Conservation (phyloP, 139 green algal genomes). For the Gonium pectorale region DNA sequence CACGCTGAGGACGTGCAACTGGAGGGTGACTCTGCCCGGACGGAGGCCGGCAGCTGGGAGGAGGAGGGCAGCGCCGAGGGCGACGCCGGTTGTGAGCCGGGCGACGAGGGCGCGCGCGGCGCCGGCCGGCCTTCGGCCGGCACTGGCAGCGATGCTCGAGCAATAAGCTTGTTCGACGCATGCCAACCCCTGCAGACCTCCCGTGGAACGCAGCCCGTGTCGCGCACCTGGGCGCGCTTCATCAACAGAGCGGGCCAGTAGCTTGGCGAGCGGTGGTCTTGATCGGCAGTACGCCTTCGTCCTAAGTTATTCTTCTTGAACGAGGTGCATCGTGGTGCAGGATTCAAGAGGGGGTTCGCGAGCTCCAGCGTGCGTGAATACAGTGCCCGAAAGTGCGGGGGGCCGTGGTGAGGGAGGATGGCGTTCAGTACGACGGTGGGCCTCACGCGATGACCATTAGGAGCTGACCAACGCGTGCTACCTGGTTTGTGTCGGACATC, state of each 20-base stretch:
- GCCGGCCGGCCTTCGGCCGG: neutral
- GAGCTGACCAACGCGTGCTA: too few relatives aligned
- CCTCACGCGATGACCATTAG: too few relatives aligned
- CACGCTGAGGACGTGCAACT: neutral
- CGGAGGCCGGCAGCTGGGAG: slow-evolving; percentile 11
- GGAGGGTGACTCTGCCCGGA: neutral
- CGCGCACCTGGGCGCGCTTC: slow-evolving; percentile 25
- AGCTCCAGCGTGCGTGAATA: neutral
- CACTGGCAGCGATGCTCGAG: neutral
- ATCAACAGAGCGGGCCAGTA: too few relatives aligned
- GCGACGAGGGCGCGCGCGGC: neutral
- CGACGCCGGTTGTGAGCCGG: neutral
- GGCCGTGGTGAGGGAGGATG: neutral
- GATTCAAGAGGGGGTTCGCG: neutral
- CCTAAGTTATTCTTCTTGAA: neutral
- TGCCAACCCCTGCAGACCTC: slow-evolving; percentile 9
- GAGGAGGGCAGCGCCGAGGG: neutral
- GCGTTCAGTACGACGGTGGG: too few relatives aligned
- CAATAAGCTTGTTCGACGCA: slow-evolving; percentile 10
- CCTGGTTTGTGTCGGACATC: too few relatives aligned
- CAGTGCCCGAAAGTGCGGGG: neutral
- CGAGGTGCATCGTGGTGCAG: neutral
- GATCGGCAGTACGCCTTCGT: neutral
- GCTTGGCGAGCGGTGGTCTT: too few relatives aligned
- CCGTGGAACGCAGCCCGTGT: neutral